These are phyloP conservation scores for Agaricus bisporus DNA, from an alignment of 768 basidiomycete species.

Conservation along the genomic window DNA sequence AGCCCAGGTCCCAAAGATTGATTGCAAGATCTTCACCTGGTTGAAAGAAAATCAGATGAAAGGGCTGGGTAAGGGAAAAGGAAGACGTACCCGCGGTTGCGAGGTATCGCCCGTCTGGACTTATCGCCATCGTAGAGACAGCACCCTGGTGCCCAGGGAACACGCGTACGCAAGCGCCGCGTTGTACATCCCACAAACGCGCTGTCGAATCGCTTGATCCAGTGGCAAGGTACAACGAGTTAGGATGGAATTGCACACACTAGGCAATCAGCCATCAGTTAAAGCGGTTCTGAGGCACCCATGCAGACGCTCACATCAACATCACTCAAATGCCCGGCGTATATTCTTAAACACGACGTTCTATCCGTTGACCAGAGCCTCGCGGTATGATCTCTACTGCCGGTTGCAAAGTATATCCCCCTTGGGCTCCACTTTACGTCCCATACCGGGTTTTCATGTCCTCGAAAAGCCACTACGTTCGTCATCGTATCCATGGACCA, in stretches of 20 bases:
- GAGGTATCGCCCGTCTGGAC: conserved; percentile 90
- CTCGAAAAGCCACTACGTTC: conserved; percentile 89
- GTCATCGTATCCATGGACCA: conserved; percentile 97
- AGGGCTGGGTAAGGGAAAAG: background rate
- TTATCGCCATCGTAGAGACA: conserved; percentile 80
- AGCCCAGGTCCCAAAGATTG: conserved; percentile 94
- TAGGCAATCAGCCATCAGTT: conserved; percentile 23
- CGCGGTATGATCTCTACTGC: conserved; percentile 89
- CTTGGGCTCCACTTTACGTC: conserved; percentile 98
- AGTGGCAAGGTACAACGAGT: conserved; percentile 94
- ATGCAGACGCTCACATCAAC: conserved; percentile 72
- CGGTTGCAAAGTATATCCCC: conserved; percentile 98
- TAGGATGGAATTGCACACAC: conserved; percentile 97
- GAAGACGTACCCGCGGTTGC: conserved; percentile 69
- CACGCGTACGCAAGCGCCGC: conserved; percentile 87
- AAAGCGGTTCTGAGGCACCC: background rate
- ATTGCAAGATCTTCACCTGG: conserved; percentile 87
- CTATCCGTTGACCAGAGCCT: conserved; percentile 95
- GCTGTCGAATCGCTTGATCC: conserved; percentile 96
- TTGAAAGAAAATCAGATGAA: background rate
- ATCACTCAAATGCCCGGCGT: conserved; percentile 94
- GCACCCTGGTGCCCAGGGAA: conserved; percentile 94
- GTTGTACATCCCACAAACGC: conserved; percentile 97
- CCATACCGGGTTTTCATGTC: conserved; percentile 97
- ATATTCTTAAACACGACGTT: conserved; percentile 79